Conservation (phyloP, 2,329 filamentous ascomycete genomes). For the Botrytis pseudocinerea region DNA sequence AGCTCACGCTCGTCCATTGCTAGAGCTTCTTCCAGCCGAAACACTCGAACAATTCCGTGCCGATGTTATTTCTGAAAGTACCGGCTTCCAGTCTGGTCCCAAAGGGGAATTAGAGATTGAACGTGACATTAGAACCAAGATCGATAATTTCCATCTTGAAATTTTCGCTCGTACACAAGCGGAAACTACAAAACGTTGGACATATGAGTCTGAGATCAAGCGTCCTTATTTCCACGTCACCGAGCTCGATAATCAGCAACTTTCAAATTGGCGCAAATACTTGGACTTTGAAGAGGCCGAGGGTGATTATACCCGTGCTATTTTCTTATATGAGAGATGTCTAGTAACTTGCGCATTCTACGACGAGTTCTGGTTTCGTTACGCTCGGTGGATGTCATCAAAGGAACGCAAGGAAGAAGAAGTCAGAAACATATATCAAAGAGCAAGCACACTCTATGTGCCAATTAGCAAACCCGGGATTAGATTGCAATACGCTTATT, state of each 20-base stretch:
- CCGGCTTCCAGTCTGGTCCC: constrained; percentile 51
- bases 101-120: constrained; percentile 79
- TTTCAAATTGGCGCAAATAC: constrained; percentile 93
- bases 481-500: constrained; percentile 88
- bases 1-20: constrained; percentile 69
- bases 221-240: constrained; percentile 96
- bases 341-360: constrained; percentile 91
- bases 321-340: constrained; percentile 91
- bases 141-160: constrained; percentile 79
- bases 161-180: constrained; percentile 78
- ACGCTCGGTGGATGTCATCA: constrained; percentile 87
- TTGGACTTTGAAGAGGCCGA: constrained; percentile 92
- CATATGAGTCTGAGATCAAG: constrained; percentile 91
- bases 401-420: constrained; percentile 84
- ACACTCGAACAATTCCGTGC: constrained; percentile 66
- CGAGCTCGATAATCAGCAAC: constrained; percentile 80
- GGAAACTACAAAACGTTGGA: constrained; percentile 92
- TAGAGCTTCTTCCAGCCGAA: constrained; percentile 70
- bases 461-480: constrained; percentile 83
- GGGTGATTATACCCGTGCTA: constrained; percentile 70
- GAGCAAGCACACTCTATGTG: constrained; percentile 81
- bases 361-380: constrained; percentile 98
- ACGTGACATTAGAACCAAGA: constrained; percentile 74
- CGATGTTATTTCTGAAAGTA: constrained; percentile 69
- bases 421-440: constrained; percentile 86